A percentile compares a stretch with the other conserved stretches of the same genome.
Conservation (phyloP, 306 rosid species). For the Gastrolobium villosum region DNA sequence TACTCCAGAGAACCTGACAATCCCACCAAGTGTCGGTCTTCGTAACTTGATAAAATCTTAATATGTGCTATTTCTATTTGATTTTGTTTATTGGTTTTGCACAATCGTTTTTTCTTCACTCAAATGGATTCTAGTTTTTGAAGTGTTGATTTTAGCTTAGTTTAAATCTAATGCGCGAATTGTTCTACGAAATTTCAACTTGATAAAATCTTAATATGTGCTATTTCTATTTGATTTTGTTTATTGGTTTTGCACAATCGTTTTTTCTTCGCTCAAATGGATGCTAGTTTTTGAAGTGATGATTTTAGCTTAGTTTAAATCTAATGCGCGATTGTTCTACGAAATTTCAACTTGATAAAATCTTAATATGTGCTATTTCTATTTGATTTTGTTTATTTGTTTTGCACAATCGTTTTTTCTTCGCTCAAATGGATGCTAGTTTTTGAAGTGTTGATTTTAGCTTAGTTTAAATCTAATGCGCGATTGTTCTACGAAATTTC, state of each 20-base stretch:
- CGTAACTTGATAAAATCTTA: neutral
- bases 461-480: slow-evolving; percentile 38
- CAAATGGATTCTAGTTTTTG: neutral
- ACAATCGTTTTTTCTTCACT: neutral
- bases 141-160: neutral
- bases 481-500: slow-evolving; percentile 27
- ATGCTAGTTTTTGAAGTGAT: neutral
- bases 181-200: too few relatives aligned
- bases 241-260: neutral
- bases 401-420: neutral
- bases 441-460: neutral
- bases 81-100: neutral
- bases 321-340: too few relatives aligned
- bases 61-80: neutral
- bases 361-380: neutral
- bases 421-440: neutral
- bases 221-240: neutral
- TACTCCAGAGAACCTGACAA: slow-evolving; percentile 96
- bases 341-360: neutral
- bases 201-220: neutral
- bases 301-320: slow-evolving; percentile 9
- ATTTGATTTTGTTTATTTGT: neutral
- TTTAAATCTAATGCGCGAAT: too few relatives aligned
- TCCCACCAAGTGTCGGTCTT: slow-evolving; percentile 75
- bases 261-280: neutral